These are phyloP conservation scores for Psilocybe tampanensis DNA, from an alignment of 768 basidiomycete genomes.

Conservation along the genomic window DNA sequence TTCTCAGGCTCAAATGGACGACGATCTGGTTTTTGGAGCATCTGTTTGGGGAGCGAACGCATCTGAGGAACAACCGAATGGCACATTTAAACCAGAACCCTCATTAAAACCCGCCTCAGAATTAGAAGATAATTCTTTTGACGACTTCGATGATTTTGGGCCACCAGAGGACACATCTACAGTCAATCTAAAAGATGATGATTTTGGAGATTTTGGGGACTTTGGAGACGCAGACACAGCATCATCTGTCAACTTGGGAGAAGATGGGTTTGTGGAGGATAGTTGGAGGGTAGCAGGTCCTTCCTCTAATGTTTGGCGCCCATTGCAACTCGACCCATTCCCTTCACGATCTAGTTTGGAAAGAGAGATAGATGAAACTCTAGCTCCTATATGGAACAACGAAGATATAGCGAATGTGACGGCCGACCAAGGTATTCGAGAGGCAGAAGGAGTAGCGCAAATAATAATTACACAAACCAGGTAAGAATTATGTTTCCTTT, in stretches of 20 bases:
- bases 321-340: constrained; percentile 66
- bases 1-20: constrained; percentile 47
- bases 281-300: constrained; percentile 40
- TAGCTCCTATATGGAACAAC: constrained; percentile 66
- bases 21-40: constrained; percentile 71
- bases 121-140: constrained; percentile 31
- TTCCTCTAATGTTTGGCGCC: constrained; percentile 55
- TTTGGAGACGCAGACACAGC: constrained; percentile 66
- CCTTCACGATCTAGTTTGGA: constrained; percentile 60
- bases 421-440: constrained; percentile 73
- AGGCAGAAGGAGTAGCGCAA: constrained; percentile 81
- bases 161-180: constrained; percentile 40
- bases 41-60: constrained; percentile 71
- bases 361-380: constrained; percentile 63
- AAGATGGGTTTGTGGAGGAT: constrained; percentile 39
- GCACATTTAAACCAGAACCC: constrained; percentile 23
- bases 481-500: constrained; percentile 36
- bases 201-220: constrained; percentile 88
- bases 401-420: constrained; percentile 54
- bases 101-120: constrained; percentile 29
- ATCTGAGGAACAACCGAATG: constrained; percentile 25
- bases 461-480: constrained; percentile 76
- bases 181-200: constrained; percentile 61
- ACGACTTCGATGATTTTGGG: constrained; percentile 66
- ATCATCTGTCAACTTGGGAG: constrained; percentile 34